Conservation (phyloP, 148 eudicot species). For the Pharnaceum exiguum region DNA sequence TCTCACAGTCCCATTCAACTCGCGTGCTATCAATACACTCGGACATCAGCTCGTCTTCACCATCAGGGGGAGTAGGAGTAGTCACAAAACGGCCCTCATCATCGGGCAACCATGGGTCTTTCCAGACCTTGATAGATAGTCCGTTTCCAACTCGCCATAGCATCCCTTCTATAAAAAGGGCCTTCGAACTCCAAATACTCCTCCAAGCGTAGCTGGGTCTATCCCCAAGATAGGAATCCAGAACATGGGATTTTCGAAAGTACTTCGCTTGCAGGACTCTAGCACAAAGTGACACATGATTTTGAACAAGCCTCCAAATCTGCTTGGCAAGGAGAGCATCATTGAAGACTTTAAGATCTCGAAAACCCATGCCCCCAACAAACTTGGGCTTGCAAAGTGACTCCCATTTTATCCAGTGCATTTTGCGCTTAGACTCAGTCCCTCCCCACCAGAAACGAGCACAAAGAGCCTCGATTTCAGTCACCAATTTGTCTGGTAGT, state of each 20-base stretch:
- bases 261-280: too few relatives aligned
- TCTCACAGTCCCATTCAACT: neutral
- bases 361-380: neutral
- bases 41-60: neutral
- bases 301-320: too few relatives aligned
- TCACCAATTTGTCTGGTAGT: neutral
- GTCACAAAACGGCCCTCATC: neutral
- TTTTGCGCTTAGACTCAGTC: neutral
- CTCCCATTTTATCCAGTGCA: neutral
- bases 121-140: neutral
- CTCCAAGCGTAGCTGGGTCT: too few relatives aligned
- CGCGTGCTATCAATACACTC: neutral
- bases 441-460: neutral
- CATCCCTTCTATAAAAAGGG: neutral
- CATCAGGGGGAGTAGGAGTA: neutral
- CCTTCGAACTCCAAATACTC: neutral
- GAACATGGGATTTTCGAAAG: too few relatives aligned
- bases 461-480: neutral
- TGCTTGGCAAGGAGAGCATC: neutral
- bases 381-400: neutral
- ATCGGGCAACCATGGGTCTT: neutral
- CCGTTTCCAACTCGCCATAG: slow-evolving; percentile 1
- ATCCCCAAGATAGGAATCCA: too few relatives aligned
- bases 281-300: too few relatives aligned
- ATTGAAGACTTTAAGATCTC: neutral